Percentiles rank a stretch among this genome's conserved stretches.
These are phyloP conservation scores for Colletotrichum cordylinicola DNA, from an alignment of 2,329 filamentous ascomycete species.

Conservation along the genomic window DNA sequence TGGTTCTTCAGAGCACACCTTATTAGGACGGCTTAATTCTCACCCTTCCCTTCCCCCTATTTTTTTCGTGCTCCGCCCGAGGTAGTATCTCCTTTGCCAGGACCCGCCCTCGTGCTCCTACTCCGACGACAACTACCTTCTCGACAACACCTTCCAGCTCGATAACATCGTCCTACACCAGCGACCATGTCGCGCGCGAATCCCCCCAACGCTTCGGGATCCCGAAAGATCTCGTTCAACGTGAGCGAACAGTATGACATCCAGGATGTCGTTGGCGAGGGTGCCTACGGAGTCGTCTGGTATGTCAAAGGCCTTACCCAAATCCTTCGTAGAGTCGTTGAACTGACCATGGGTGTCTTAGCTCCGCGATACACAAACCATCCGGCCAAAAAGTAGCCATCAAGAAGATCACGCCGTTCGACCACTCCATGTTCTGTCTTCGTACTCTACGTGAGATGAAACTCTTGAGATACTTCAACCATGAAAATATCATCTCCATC, in stretches of 20 bases:
- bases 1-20: constrained; percentile 10
- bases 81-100: constrained; percentile 7
- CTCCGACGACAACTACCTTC: background rate
- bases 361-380: constrained; percentile 96
- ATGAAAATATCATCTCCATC: constrained; percentile 99
- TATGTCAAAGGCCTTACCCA: constrained; percentile 52
- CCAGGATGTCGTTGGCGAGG: constrained; percentile 98
- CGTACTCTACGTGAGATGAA: constrained; percentile 99
- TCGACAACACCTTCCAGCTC: background rate
- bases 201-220: constrained; percentile 64
- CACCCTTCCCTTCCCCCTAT: background rate
- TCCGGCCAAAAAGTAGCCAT: constrained; percentile 98
- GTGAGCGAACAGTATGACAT: constrained; percentile 99
- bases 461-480: constrained; percentile 97
- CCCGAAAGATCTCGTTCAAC: constrained; percentile 98
- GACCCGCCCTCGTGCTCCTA: constrained; percentile 8
- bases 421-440: constrained; percentile 98
- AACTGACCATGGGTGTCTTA: constrained; percentile 39
- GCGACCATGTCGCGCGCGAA: constrained; percentile 61
- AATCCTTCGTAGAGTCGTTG: constrained; percentile 12
- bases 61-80: background rate
- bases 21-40: constrained; percentile 16
- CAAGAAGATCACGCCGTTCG: constrained; percentile 99
- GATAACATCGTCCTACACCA: constrained; percentile 16
- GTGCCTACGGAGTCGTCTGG: constrained; percentile 98